These are phyloP conservation scores for Neopestalotiopsis sp. DNA, from an alignment of 2,329 filamentous ascomycete genomes.

Conservation along the genomic window DNA sequence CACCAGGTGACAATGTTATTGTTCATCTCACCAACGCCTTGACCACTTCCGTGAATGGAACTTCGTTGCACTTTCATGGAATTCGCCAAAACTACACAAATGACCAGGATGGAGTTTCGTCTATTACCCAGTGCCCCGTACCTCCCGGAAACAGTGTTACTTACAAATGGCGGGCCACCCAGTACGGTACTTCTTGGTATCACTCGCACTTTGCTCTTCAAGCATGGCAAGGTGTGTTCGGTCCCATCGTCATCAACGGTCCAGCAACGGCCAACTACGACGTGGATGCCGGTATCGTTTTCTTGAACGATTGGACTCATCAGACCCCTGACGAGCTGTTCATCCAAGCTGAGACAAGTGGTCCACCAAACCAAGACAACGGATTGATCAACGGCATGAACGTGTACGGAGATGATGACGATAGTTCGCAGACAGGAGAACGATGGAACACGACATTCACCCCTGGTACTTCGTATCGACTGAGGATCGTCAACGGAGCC, in stretches of 20 bases:
- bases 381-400: slow-evolving; percentile 3
- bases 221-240: slow-evolving; percentile 57
- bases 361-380: background rate
- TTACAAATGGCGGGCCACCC: slow-evolving; percentile 59
- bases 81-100: slow-evolving; percentile 60
- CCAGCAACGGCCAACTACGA: slow-evolving; percentile 65
- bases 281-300: slow-evolving; percentile 63
- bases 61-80: slow-evolving; percentile 68
- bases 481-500: slow-evolving; percentile 51
- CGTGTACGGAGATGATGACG: slow-evolving; percentile 33
- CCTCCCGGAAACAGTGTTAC: slow-evolving; percentile 57
- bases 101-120: slow-evolving; percentile 61
- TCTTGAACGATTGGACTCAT: slow-evolving; percentile 66
- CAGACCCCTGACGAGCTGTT: slow-evolving; percentile 33
- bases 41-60: slow-evolving; percentile 54
- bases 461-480: background rate
- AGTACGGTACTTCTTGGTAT: slow-evolving; percentile 63
- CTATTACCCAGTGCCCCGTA: slow-evolving; percentile 54
- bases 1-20: slow-evolving; percentile 36
- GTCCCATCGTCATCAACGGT: slow-evolving; percentile 65
- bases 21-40: slow-evolving; percentile 60
- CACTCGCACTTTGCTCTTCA: slow-evolving; percentile 62
- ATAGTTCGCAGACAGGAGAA: background rate
- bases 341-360: background rate
- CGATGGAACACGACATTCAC: background rate